A percentile compares a stretch with the other conserved stretches of the same genome.
phyloP scores from a whole-genome alignment of 106 monocot species.

The Dioscorea alata region DNA sequence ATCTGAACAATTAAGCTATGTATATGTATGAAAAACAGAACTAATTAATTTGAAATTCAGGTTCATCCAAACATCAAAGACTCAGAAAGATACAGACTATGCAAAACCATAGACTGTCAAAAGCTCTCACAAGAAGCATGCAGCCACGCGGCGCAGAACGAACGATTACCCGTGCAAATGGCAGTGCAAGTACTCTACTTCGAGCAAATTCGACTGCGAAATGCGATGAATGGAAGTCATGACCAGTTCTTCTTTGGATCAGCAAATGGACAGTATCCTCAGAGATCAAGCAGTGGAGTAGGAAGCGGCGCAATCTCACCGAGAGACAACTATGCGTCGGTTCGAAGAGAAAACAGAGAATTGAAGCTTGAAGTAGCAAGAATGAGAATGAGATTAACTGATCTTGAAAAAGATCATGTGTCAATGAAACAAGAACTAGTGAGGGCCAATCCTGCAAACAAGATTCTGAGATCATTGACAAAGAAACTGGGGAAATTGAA shows the following conservation, averaged over 20 bases:
- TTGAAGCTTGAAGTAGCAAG: slow-evolving; percentile 81
- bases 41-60: slow-evolving; percentile 18
- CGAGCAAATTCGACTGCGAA: slow-evolving; percentile 80
- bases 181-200: slow-evolving; percentile 94
- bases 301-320: slow-evolving; percentile 78
- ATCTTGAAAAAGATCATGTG: slow-evolving; percentile 85
- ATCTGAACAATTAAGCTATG: neutral
- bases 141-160: slow-evolving; percentile 94
- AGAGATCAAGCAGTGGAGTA: slow-evolving; percentile 58
- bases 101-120: slow-evolving; percentile 86
- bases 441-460: slow-evolving; percentile 49
- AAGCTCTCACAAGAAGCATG: slow-evolving; percentile 86
- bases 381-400: slow-evolving; percentile 87
- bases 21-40: neutral
- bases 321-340: slow-evolving; percentile 74
- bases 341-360: slow-evolving; percentile 80
- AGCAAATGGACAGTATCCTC: slow-evolving; percentile 27
- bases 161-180: slow-evolving; percentile 84
- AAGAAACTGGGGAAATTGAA: slow-evolving; percentile 51
- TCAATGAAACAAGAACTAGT: slow-evolving; percentile 79
- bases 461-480: slow-evolving; percentile 44
- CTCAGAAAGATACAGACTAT: slow-evolving; percentile 71
- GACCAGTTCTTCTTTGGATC: slow-evolving; percentile 61
- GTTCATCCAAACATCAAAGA: slow-evolving; percentile 95
- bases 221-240: slow-evolving; percentile 57